Base-by-base conservation (phyloP, 805 yeast species). In the Metschnikowia lachancei region DNA sequence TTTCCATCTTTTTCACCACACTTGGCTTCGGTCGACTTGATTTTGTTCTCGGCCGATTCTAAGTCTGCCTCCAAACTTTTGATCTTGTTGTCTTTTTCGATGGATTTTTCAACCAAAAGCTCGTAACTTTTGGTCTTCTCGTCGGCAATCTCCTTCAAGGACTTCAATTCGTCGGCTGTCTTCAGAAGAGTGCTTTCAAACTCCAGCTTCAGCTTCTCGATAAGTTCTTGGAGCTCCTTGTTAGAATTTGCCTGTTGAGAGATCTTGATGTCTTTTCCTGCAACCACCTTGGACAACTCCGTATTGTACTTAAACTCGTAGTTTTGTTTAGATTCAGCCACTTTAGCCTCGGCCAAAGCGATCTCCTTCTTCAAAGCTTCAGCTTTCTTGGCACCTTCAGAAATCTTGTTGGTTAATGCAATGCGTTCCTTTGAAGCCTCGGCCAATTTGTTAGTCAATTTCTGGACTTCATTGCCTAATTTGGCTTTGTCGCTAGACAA, bases 231-330 rank as follows among this genome's bases (percentile, higher is more conserved):
- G 5, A 45, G 31, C 28, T 39, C 43, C 17, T 40, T 31, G 11
- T 19, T 20, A 2, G 45, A 39, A 30, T 38, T 29, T 12, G 18
- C 29, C 30, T 30, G 41, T 12, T 44, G 33, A 14, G 45, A 42
- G 11, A 39, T 31, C 13, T 43, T 32, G 29, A 44, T 47, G 47
- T 64, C 68, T 43, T 60, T 60, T 17, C 51, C 54, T 8, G 58
- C 60, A 5, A 56, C 49, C 33, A 58, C 36, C 26, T 44, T 50
- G 33, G 65, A 66, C 38, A 64, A 46, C 33, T 61, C 59, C 29
- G 47, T 32, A 45, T 60, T 63, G 47, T 64, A 54, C 39, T 61
- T 60, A 53, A 56, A 58, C 16, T 60, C 58, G 34, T 55, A 54
- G 18, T 60, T 54, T 30, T 50, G 20, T 33, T 55, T 45, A 20